Conservation (phyloP, 441 rosid genomes). For the Adansonia madagascariensis region DNA sequence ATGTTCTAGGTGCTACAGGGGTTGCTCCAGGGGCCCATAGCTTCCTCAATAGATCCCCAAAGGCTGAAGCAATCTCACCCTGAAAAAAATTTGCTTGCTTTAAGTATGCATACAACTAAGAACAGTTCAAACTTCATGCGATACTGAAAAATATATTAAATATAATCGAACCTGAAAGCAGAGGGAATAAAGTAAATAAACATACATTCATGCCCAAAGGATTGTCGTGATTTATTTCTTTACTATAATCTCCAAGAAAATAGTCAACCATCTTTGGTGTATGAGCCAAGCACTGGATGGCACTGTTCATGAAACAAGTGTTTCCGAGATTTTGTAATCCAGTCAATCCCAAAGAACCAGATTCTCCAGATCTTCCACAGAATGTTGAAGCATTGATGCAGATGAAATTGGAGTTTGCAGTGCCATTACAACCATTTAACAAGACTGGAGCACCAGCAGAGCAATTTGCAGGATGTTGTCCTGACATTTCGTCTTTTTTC, state of each 20-base stretch:
- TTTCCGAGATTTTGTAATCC: slow-evolving; percentile 86
- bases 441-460: slow-evolving; percentile 31
- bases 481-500: slow-evolving; percentile 59
- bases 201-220: slow-evolving; percentile 81
- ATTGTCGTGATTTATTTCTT: slow-evolving; percentile 72
- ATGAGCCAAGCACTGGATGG: slow-evolving; percentile 83
- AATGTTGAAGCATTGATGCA: slow-evolving; percentile 42
- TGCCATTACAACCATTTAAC: slow-evolving; percentile 53
- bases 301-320: slow-evolving; percentile 84
- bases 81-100: slow-evolving; percentile 30
- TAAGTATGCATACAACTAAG: slow-evolving; percentile 21
- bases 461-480: slow-evolving; percentile 40
- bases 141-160: slow-evolving; percentile 15
- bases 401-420: slow-evolving; percentile 45
- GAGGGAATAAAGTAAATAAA: slow-evolving; percentile 26
- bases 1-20: slow-evolving; percentile 65
- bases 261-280: slow-evolving; percentile 80
- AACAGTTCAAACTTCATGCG: slow-evolving; percentile 3
- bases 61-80: slow-evolving; percentile 83
- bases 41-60: slow-evolving; percentile 75
- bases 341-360: slow-evolving; percentile 73
- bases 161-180: slow-evolving; percentile 18
- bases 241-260: slow-evolving; percentile 70
- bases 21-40: slow-evolving; percentile 79
- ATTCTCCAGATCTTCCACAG: slow-evolving; percentile 62